Evolutionary conservation across 2,329 filamentous ascomycete genomes (phyloP).

Genomic region (Trichoderma atroviride): DNA sequence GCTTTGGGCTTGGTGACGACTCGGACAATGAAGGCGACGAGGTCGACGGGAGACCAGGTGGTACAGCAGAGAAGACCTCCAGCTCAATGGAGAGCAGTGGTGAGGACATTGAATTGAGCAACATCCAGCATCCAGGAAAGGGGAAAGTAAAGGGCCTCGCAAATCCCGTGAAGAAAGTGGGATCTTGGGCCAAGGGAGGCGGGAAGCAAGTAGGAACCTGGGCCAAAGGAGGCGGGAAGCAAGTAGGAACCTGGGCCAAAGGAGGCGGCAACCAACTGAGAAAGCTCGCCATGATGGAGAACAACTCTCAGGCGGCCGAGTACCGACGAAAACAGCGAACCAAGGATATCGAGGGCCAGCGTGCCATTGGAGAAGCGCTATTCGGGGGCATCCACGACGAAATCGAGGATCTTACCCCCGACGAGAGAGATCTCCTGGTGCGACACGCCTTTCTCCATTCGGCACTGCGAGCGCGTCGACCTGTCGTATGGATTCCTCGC

Average conservation of each 20-base stretch:
- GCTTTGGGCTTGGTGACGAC: slow-evolving; percentile 63
- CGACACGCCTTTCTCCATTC: slow-evolving; percentile 89
- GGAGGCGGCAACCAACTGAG: slow-evolving; percentile 53
- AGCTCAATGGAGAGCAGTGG: slow-evolving; percentile 43
- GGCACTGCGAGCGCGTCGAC: slow-evolving; percentile 79
- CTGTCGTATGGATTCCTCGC: slow-evolving; percentile 90
- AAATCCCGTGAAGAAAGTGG: slow-evolving; percentile 52
- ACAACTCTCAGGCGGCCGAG: slow-evolving; percentile 46
- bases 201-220: slow-evolving; percentile 39
- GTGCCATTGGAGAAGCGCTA: slow-evolving; percentile 74
- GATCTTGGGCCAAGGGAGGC: slow-evolving; percentile 48
- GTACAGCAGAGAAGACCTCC: slow-evolving; percentile 31
- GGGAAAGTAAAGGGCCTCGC: slow-evolving; percentile 37
- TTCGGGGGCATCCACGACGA: slow-evolving; percentile 90
- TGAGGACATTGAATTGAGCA: slow-evolving; percentile 46
- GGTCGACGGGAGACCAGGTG: slow-evolving; percentile 39
- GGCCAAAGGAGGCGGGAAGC: slow-evolving; percentile 43
- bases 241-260: slow-evolving; percentile 42
- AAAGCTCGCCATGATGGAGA: slow-evolving; percentile 43
- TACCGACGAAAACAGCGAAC: slow-evolving; percentile 53
- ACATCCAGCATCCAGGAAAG: slow-evolving; percentile 34
- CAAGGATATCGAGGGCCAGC: slow-evolving; percentile 72
- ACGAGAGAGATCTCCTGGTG: slow-evolving; percentile 83
- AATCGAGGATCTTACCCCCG: slow-evolving; percentile 89
- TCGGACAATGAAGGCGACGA: slow-evolving; percentile 53